Evolutionary conservation across 805 yeast species (phyloP).

Genomic region (Brettanomyces sp.): DNA sequence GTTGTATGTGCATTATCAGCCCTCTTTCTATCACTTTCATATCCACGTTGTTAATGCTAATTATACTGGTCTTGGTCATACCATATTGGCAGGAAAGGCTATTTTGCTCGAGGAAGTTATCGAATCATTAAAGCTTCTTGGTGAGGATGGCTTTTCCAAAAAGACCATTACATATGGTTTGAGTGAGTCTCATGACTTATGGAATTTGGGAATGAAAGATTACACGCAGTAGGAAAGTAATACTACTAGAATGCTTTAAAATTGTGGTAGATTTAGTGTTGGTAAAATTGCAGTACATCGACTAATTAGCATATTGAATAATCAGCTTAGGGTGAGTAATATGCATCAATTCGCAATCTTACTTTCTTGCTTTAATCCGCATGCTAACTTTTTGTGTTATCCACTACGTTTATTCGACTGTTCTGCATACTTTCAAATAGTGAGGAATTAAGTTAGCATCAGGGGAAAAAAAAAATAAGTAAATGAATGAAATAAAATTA

Average conservation of each 20-base stretch:
- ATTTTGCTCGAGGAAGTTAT: constrained; percentile 72
- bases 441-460: no score
- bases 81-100: constrained; percentile 73
- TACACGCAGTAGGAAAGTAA: background rate
- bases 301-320: no score
- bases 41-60: constrained; percentile 74
- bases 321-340: no score
- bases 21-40: constrained; percentile 93
- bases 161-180: constrained; percentile 56
- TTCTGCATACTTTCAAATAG: no score
- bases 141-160: constrained; percentile 46
- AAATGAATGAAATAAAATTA: no score
- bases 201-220: constrained; percentile 29
- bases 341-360: no score
- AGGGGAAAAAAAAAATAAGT: no score
- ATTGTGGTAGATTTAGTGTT: no score
- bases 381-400: no score
- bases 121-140: constrained; percentile 49
- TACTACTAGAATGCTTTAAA: background rate
- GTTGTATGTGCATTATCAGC: constrained; percentile 85
- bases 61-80: constrained; percentile 59
- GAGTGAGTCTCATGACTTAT: constrained; percentile 72
- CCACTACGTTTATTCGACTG: no score
- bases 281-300: no score
- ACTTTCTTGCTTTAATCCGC: no score